Conservation (phyloP, 371 early-diverging fungal genomes). For the Rhizopus arrhizus region DNA sequence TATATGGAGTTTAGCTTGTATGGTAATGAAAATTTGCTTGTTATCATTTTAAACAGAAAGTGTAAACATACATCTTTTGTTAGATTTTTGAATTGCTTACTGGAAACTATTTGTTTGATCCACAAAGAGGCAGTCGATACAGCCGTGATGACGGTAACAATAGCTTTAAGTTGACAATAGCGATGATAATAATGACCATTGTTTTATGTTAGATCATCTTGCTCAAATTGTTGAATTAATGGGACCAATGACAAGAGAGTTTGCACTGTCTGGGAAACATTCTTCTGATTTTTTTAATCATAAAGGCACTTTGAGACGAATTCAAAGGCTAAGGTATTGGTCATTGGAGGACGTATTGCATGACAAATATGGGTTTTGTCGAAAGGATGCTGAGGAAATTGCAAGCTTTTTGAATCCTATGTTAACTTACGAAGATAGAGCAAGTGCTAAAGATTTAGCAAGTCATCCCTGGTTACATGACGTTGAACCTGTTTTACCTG, state of each 20-base stretch:
- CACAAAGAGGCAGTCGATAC: slow-evolving; percentile 79
- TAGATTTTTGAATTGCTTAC: slow-evolving; percentile 87
- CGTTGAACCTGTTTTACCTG: slow-evolving; percentile 42
- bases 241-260: slow-evolving; percentile 76
- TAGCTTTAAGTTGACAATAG: background rate
- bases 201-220: slow-evolving; percentile 75
- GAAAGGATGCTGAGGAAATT: slow-evolving; percentile 61
- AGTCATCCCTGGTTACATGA: slow-evolving; percentile 66
- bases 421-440: slow-evolving; percentile 68
- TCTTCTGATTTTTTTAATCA: slow-evolving; percentile 79
- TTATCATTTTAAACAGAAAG: background rate
- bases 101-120: slow-evolving; percentile 95
- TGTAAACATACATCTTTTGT: no score
- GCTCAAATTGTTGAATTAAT: slow-evolving; percentile 95
- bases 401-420: slow-evolving; percentile 72
- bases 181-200: background rate
- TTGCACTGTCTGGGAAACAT: slow-evolving; percentile 77
- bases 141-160: slow-evolving; percentile 88
- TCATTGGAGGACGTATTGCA: slow-evolving; percentile 77
- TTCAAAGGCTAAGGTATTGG: slow-evolving; percentile 83
- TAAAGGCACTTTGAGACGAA: slow-evolving; percentile 81
- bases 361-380: slow-evolving; percentile 77
- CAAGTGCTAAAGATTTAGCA: slow-evolving; percentile 58
- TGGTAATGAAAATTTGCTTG: slow-evolving; percentile 53
- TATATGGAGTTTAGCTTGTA: slow-evolving; percentile 97